Conservation (phyloP, 2,329 filamentous ascomycete species). For the Fusarium globosum region DNA sequence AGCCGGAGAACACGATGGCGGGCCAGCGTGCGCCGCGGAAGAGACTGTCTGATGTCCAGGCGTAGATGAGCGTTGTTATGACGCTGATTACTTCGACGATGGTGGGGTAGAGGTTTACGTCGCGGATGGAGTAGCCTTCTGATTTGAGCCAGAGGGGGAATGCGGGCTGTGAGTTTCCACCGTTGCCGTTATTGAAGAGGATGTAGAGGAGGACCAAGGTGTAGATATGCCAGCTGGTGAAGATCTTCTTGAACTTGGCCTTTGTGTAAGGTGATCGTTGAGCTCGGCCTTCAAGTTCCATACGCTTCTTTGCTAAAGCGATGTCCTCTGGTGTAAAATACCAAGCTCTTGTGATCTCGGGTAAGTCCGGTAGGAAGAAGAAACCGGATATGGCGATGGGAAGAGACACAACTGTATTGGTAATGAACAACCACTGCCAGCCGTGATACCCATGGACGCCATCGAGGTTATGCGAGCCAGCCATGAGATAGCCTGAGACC, state of each 20-base stretch:
- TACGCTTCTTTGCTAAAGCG: conserved; percentile 43
- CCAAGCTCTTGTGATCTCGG: conserved; percentile 44
- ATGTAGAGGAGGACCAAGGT: conserved; percentile 68
- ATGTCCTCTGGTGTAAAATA: conserved; percentile 46
- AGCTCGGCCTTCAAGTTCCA: conserved; percentile 58
- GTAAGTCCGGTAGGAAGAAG: conserved; percentile 48
- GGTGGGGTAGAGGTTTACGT: conserved; percentile 68
- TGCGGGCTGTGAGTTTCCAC: conserved; percentile 62
- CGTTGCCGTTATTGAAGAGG: conserved; percentile 70
- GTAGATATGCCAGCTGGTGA: conserved; percentile 74
- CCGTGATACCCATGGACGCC: conserved; percentile 60
- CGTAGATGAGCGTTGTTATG: conserved; percentile 70
- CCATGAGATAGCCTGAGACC: conserved; percentile 50
- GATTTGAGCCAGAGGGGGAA: conserved; percentile 64
- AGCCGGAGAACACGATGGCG: conserved; percentile 67
- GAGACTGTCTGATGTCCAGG: conserved; percentile 72
- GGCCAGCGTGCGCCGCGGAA: conserved; percentile 72
- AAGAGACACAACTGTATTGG: conserved; percentile 51
- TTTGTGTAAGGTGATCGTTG: conserved; percentile 54
- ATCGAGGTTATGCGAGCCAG: conserved; percentile 53
- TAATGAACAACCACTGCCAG: conserved; percentile 56
- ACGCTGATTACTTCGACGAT: conserved; percentile 66
- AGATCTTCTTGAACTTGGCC: conserved; percentile 68
- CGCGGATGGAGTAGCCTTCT: conserved; percentile 54
- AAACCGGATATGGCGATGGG: conserved; percentile 49